Base-by-base conservation (phyloP, 2,329 filamentous ascomycete genomes). In the Aaosphaeria arxii region DNA sequence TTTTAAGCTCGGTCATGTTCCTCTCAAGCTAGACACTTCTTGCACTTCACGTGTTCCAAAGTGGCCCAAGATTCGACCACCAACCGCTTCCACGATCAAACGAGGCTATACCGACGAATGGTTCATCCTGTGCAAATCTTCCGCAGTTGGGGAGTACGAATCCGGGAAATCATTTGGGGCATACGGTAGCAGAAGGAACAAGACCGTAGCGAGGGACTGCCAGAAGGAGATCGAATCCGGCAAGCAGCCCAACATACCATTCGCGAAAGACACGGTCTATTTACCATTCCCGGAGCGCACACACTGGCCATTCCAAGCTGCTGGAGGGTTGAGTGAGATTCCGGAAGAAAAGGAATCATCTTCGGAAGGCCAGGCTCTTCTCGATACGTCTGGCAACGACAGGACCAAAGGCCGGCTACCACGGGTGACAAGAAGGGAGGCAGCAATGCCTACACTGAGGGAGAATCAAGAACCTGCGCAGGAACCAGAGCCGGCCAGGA, bases 1-100 rank as follows among this genome's bases (percentile, higher is more conserved):
- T 69, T 94, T 94, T 75, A 83, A 81, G 45, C 79, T 85, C 30
- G 88, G 88, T 11, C 90, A 86, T 68, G 83, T 92, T 67, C 89
- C 89, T 2, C 56, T 72, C 7, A 66, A 71, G 17, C 72, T 81
- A 31, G 76, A 76, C 11, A 66, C 66, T 5, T 64, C 62, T 5
- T 77, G 75, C 47, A 71, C 73, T 40, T 73, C 70, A 24, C 69
- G 69, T 42, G 66, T 74, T 24, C 78, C 78, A 4, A 69, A 67
- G 38, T 80, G 76, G 75, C 60, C 73, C 4, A 74, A 74, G 28
- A 67, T 72, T 30, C 63, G 69, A 4, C 63, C 75, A 17, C 74
- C 74, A 1, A 71, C 69, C 28, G 64, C 73, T 40, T 65, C 74
- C 7, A 73, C 70, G 1, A 67, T 76, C 29, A 64, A 69, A 41